Evolutionary conservation across 176 grass and related monocot species (phyloP), one percentile per base, ranked within the genome.

Genomic region (Oryza coarctata): DNA sequence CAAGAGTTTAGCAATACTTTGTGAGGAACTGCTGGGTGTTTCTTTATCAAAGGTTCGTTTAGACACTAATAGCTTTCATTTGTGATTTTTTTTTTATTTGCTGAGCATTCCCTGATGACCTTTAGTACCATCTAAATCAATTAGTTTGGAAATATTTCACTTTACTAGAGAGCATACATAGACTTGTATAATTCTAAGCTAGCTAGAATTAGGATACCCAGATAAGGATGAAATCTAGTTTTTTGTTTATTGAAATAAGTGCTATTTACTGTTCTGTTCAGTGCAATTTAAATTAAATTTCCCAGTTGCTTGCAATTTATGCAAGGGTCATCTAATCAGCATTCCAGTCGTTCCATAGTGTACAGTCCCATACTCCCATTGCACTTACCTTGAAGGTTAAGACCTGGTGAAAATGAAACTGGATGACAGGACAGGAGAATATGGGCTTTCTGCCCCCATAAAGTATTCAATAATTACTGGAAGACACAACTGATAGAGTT

Each of bases 1-100:
- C 35, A 95, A 95, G 90, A 99, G 96, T 82, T 94, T 99, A 65
- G 93, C 96, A 69, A 85, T 89, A 63, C 80, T 99, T 83, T 99
- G 93, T 64, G 71, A 87, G 31, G 93, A 95, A 88, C 28, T 99
- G 28, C 74, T 99, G 9, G 72, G 83, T 71, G 68, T 99, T 41
- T 88, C 85, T 70, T 84, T 99, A 84, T 99, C 96, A 28, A 99
- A 99, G 93, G 96, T 99, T 88, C 44, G 60, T 18, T 5, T 47
- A 70, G 25, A 66, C 25, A 9, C 1, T 78, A 2, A 64, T 80
- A 49, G 1, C 77, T 27, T 87, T 68, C 34, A 29, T 68, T 71
- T 79, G 0, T 20, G 13, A 83, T 40, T n/a, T 67, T 84, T 32
- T 32, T 72, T 84, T 73, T 30, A 39, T 73, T 69, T 87, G 5